Base-by-base conservation (phyloP, 768 basidiomycete species). In the Polyporus arcularius region DNA sequence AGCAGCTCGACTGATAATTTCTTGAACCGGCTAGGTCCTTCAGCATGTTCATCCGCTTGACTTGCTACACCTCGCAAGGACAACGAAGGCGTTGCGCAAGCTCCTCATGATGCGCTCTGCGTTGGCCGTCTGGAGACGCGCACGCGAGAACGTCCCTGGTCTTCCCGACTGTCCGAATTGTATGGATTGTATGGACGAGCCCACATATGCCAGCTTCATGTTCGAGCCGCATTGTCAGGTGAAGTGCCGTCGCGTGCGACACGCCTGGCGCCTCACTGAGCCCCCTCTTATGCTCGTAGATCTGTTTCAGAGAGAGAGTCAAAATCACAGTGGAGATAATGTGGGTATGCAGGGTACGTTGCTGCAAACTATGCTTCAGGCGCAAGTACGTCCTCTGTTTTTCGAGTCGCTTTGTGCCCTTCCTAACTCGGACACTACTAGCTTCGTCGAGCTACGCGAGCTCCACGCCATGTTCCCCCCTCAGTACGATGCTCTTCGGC, bases 181-280 rank as follows among this genome's bases (percentile, higher is more conserved):
- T n/a, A n/a, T n/a, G n/a, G n/a, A n/a, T n/a, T n/a, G 32, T 35
- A 28, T 52, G 15, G 32, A 30, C 35, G 51, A 52, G 51, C 51
- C 51, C 4, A 15, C 30, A 32, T 52, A 52, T 35, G 51, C 51
- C 9, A 26, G 15, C 31, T 59, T 76, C 5, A 61, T 67, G 12
- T 74, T 75, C 53, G 67, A 71, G 32, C 41, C 64, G 21, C 61
- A 67, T 41, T 76, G 75, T 62, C 70, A 75, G 50, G 74, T 72
- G 40, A 43, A 39, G 16, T 18, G 6, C 42, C n/a, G 41, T 5
- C 14, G 51, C 21, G 9, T 4, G 4, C 14, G 30, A 7, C 30
- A 16, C 31, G 35, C 7, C 7, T 35, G 35, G 11, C 35, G 35
- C 3, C 35, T 35, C 11, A 11, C 35, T 35, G 21, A 35, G 3